Conservation (phyloP, 2,329 filamentous ascomycete species). For the Alternaria sp. region DNA sequence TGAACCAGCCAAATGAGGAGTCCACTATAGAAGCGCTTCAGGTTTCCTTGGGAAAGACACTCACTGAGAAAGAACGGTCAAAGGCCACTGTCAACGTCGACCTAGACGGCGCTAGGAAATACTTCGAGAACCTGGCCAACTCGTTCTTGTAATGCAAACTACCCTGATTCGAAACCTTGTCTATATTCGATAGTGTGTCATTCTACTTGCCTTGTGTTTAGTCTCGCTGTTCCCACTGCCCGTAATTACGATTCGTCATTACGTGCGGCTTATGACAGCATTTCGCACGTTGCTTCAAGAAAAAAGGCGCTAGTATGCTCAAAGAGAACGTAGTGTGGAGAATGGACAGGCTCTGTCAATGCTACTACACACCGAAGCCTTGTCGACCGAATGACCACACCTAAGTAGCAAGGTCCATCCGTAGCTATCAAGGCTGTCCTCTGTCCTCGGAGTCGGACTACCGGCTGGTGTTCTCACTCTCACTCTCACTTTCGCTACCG, state of each 20-base stretch:
- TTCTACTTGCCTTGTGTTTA: background rate
- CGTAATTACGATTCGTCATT: background rate
- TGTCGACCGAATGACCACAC: background rate
- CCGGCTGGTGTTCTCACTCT: background rate
- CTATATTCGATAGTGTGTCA: background rate
- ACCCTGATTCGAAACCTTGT: background rate
- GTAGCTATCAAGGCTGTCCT: no score
- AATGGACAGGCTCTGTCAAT: background rate
- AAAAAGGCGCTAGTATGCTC: background rate
- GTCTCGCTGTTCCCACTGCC: background rate
- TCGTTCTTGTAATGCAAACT: conserved; percentile 29
- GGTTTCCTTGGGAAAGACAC: conserved; percentile 27
- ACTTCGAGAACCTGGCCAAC: conserved; percentile 39
- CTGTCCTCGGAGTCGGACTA: background rate
- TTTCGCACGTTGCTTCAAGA: background rate
- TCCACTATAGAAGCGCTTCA: conserved; percentile 42
- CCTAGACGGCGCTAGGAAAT: conserved; percentile 31
- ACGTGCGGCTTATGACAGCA: background rate
- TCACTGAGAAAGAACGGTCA: conserved; percentile 20
- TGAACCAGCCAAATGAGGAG: conserved; percentile 49
- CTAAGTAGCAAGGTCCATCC: no score
- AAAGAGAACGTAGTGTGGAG: background rate
- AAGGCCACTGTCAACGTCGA: conserved; percentile 23
- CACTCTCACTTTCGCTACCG: background rate
- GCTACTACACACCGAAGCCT: background rate